Evolutionary conservation across 805 yeast species (phyloP).

Genomic region (Groenewaldozyma tartarivorans): DNA sequence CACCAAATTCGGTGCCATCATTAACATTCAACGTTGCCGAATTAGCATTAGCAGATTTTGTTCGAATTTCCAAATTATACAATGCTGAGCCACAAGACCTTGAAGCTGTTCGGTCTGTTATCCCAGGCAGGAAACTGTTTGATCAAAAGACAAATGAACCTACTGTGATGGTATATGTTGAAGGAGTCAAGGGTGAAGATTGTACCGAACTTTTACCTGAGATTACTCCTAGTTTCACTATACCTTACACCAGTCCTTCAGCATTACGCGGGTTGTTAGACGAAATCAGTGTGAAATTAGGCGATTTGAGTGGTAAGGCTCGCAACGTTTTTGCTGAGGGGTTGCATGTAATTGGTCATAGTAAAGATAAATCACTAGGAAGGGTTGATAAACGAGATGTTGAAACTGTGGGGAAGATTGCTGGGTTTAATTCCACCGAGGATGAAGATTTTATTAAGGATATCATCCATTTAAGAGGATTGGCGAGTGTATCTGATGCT

Average conservation of each 20-base stretch:
- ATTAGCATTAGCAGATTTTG: constrained; percentile 16
- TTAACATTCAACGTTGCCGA: constrained; percentile 12
- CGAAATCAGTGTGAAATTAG: not conserved
- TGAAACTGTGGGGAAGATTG: not conserved
- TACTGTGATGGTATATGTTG: constrained; percentile 9
- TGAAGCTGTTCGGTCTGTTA: constrained; percentile 9
- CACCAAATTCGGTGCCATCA: too few species aligned
- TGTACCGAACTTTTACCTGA: not conserved
- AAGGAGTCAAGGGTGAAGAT: constrained; percentile 6
- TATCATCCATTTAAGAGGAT: not conserved
- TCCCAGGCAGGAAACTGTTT: constrained; percentile 4
- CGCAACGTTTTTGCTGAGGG: not conserved
- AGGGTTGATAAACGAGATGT: not conserved
- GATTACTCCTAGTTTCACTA: constrained; percentile 12
- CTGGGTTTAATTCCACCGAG: too few species aligned
- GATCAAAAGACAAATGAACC: not conserved
- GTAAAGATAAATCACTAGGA: not conserved
- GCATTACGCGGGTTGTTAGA: not conserved
- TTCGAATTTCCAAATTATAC: constrained; percentile 9
- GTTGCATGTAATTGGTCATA: not conserved
- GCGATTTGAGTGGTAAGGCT: not conserved
- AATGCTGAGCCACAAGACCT: constrained; percentile 6
- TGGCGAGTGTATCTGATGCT: not conserved
- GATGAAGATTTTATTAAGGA: constrained; percentile 1
- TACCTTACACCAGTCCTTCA: constrained; percentile 1